phyloP scores from a whole-genome alignment of 2,329 filamentous ascomycete species.

The Botrytis aclada region DNA sequence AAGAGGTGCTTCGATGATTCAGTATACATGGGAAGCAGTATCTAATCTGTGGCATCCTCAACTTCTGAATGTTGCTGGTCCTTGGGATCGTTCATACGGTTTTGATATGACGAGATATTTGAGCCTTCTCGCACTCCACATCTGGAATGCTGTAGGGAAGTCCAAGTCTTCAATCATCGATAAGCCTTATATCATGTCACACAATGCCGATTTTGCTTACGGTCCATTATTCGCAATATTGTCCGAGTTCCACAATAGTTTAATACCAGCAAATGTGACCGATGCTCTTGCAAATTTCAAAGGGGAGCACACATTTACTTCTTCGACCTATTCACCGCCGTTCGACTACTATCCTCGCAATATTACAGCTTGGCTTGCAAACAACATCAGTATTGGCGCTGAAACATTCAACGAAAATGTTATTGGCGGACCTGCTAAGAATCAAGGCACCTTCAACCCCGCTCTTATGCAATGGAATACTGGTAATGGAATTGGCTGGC shows the following conservation, averaged over 20 bases:
- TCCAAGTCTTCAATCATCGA: constrained; percentile 26
- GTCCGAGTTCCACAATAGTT: constrained; percentile 46
- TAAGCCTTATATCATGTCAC: constrained; percentile 46
- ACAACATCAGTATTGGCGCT: constrained; percentile 57
- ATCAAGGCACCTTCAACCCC: constrained; percentile 54
- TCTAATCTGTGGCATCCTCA: constrained; percentile 55
- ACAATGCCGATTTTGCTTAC: constrained; percentile 57
- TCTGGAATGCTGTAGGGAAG: constrained; percentile 57
- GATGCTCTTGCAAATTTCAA: constrained; percentile 46
- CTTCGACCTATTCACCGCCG: constrained; percentile 55
- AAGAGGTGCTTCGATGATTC: constrained; percentile 46
- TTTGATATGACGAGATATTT: constrained; percentile 63
- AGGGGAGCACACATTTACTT: constrained; percentile 51
- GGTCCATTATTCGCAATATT: constrained; percentile 55
- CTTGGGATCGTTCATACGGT: constrained; percentile 62
- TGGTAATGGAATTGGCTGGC: constrained; percentile 40
- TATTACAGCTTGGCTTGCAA: constrained; percentile 56
- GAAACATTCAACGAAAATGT: constrained; percentile 55
- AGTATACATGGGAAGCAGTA: constrained; percentile 51
- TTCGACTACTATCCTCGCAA: constrained; percentile 56
- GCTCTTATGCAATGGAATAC: constrained; percentile 57
- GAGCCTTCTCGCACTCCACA: constrained; percentile 54
- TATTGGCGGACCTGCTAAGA: constrained; percentile 53
- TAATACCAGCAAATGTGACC: constrained; percentile 44
- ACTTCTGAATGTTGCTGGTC: constrained; percentile 59